These are phyloP conservation scores for Dillenia turbinata DNA, from an alignment of 164 flowering plant genomes.

Conservation along the genomic window DNA sequence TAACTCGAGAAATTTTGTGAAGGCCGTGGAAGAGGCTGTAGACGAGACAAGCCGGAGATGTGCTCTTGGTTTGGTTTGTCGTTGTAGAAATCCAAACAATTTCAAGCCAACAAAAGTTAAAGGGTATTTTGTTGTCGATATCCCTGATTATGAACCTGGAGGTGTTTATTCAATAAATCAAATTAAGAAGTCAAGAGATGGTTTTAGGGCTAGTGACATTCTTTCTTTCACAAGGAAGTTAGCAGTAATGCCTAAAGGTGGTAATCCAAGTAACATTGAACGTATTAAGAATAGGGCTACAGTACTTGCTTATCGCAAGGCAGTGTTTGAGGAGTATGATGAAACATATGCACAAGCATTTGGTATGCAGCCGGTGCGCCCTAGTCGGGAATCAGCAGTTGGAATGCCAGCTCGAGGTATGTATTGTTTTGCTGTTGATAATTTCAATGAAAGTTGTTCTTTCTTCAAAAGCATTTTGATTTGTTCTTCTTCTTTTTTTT, in stretches of 20 bases:
- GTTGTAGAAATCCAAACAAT: conserved; percentile 61
- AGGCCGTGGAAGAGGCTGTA: conserved; percentile 91
- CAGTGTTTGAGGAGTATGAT: conserved; percentile 83
- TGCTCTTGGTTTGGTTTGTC: conserved; percentile 66
- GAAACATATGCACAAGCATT: conserved; percentile 96
- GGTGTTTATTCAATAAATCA: conserved; percentile 59
- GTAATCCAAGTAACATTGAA: conserved; percentile 31
- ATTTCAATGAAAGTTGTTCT: too few species aligned
- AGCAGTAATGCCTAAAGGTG: conserved; percentile 44
- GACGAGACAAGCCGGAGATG: conserved; percentile 78
- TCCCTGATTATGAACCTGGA: conserved; percentile 61
- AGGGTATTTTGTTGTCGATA: conserved; percentile 73
- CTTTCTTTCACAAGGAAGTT: conserved; percentile 55
- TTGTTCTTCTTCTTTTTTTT: too few species aligned
- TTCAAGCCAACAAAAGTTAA: conserved; percentile 51
- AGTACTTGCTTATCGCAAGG: conserved; percentile 59
- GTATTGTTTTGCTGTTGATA: neutral
- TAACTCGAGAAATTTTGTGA: conserved; percentile 46
- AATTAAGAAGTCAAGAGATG: conserved; percentile 58
- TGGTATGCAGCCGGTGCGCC: conserved; percentile 47
- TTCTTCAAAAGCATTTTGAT: too few species aligned
- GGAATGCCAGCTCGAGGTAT: conserved; percentile 53
- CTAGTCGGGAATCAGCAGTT: conserved; percentile 21
- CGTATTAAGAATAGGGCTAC: conserved; percentile 53
- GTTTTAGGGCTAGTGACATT: conserved; percentile 47